Base-by-base conservation (phyloP, 306 rosid genomes). In the Gynostemma pentaphyllum region DNA sequence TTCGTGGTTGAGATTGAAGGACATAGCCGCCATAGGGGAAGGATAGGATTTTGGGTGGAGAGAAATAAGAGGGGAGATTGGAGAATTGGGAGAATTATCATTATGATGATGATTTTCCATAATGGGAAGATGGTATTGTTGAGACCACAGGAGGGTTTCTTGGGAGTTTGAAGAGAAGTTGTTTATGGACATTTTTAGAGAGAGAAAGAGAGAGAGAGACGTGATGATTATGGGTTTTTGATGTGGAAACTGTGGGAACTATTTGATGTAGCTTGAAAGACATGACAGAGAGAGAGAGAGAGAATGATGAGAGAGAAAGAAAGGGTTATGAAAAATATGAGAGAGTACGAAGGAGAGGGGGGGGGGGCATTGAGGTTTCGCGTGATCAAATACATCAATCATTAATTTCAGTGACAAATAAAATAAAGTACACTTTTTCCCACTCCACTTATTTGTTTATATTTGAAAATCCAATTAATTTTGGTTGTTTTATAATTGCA, bases 191-290 rank as follows among this genome's bases (percentile, higher is more conserved):
- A 85, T 71, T 66, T 60, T 68, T 21, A 37, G 9, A 54, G 14
- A 30, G 29, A 45, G 22, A 50, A 51, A 34, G 37, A 64, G 60
- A 65, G 70, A 52, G 52, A 71, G 75, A 75, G 80, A 73, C 77
- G 83, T 72, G 83, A 82, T 68, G 81, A 66, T 74, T 74, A 71
- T 69, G 80, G 75, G 68, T 74, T 65, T n/a, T 81, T 67, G 87
- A 82, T 82, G 91, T 73, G 80, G 76, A 66, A 66, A 81, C 79
- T 81, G 74, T 62, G 75, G 76, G 71, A 81, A 79, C 80, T 81
- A 79, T 85, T 80, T 80, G 83, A 77, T 63, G 78, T 51, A 49
- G 22, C 48, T 41, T 40, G 26, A 46, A 62, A 73, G 80, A 79
- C 68, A 81, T 72, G 89, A 87, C 72, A 71, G 51, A 28, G 63